phyloP scores from a whole-genome alignment of 2,329 filamentous ascomycete genomes.

The Diaporthe aspalathi region DNA sequence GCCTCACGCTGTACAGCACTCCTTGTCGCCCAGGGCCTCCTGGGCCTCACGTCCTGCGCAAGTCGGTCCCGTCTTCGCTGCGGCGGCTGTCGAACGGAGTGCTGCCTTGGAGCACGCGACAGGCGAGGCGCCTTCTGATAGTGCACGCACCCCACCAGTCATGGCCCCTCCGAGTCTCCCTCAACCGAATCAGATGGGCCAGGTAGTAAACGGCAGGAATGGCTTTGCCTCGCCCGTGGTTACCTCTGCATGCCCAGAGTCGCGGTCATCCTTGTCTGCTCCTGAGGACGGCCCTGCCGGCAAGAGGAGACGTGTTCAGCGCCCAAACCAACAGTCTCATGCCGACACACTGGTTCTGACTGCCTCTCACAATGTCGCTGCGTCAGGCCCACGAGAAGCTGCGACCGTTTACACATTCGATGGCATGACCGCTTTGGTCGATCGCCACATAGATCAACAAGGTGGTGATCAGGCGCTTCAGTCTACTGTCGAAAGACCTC shows the following conservation, averaged over 20 bases:
- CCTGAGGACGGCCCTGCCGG: conserved; percentile 5
- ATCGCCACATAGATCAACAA: conserved; percentile 3
- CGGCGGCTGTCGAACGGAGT: not conserved
- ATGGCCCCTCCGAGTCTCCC: conserved; percentile 33
- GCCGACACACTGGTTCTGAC: conserved; percentile 37
- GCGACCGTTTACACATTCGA: not conserved
- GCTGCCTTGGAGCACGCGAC: conserved; percentile 1
- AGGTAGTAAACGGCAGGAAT: not conserved
- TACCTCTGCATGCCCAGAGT: not conserved
- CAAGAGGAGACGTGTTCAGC: conserved; percentile 36
- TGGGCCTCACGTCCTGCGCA: not conserved
- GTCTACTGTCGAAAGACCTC: conserved; percentile 54
- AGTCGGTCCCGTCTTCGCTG: not conserved
- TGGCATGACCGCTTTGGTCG: conserved; percentile 11
- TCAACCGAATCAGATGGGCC: not conserved
- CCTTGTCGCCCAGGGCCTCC: not conserved
- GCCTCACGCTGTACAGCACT: not conserved
- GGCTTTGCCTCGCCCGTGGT: not conserved
- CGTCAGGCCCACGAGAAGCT: not conserved
- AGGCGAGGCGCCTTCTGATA: not conserved
- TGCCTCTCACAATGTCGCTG: not conserved
- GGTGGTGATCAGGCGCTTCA: conserved; percentile 40
- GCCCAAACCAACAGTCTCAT: conserved; percentile 26
- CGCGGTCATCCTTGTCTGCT: not conserved
- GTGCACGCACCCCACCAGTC: not conserved